A percentile compares a stretch with the other conserved stretches of the same genome.
These are phyloP conservation scores for Ceratocystis huliohia DNA, from an alignment of 2,329 filamentous ascomycete species.

Conservation along the genomic window DNA sequence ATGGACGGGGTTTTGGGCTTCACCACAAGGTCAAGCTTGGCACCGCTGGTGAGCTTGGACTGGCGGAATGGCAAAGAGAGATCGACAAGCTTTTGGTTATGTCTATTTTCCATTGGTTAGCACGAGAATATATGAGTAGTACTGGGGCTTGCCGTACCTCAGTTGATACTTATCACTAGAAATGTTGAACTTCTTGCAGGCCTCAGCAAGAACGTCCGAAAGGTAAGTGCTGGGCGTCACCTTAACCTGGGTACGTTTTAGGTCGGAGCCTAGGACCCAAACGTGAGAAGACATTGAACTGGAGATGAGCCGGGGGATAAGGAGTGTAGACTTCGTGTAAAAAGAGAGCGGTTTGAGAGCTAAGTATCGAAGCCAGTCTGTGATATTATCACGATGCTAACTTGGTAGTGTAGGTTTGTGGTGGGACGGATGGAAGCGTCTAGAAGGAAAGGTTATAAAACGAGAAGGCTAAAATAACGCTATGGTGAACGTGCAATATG, in stretches of 20 bases:
- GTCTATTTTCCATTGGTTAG: constrained; percentile 33
- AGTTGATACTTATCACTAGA: constrained; percentile 62
- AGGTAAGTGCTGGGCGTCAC: constrained; percentile 70
- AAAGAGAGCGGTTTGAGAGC: not conserved
- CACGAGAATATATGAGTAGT: not conserved
- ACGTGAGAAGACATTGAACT: constrained; percentile 70
- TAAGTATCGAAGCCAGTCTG: not conserved
- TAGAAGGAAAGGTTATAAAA: not conserved
- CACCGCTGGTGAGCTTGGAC: constrained; percentile 69
- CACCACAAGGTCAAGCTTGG: constrained; percentile 83
- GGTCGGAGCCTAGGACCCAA: constrained; percentile 69
- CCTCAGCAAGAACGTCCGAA: constrained; percentile 74
- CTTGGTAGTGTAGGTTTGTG: not conserved
- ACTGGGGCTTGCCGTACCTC: constrained; percentile 43
- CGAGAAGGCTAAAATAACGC: not conserved
- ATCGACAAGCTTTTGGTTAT: constrained; percentile 76
- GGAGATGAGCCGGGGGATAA: not conserved
- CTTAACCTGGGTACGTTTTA: constrained; percentile 68
- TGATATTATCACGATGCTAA: not conserved
- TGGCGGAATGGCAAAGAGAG: constrained; percentile 74
- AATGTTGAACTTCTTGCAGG: constrained; percentile 69
- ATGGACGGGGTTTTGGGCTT: constrained; percentile 73
- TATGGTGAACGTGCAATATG: not conserved
- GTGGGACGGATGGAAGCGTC: not conserved
- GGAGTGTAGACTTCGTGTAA: not conserved